Base-by-base conservation (phyloP, 306 rosid species). In the Vachellia pachyceras region DNA sequence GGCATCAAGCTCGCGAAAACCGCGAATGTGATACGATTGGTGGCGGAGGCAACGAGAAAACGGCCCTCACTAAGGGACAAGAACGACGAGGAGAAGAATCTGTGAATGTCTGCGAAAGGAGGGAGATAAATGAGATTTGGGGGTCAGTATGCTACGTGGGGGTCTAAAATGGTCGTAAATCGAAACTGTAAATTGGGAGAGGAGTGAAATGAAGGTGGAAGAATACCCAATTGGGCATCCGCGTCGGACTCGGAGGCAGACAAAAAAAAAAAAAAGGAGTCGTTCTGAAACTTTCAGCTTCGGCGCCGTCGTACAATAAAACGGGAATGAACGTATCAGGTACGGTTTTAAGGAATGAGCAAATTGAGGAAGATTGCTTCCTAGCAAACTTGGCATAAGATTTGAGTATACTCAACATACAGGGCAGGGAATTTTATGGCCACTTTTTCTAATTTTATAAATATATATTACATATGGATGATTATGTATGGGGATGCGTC, bases 141-240 rank as follows among this genome's bases (percentile, higher is more conserved):
- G 33, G 1, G 33, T 29, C 33, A 29, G 33, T 29, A 29, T 69
- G 54, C 41, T 74, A 0, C 61, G 70, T 70, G 70, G 73, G 88
- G 70, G 79, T 83, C 45, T 7, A 79, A 85, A 82, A 74, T 85
- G 84, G 84, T 61, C 68, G 69, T 61, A 78, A 49, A 47, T 35
- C 54, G 79, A 75, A 85, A 79, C 86, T 79, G 86, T 82, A 70
- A 76, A 70, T 72, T 82, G 84, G 6, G 20, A 82, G 7, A 39
- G 73, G 2, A 85, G 75, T 35, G 82, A 49, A 49, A 14, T 15
- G 55, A 49, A 49, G 4, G n/a, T 14, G 82, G 82, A 82, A 39
- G 60, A 74, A 11, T 60, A 68, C 77, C 76, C 74, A 73, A 77
- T 77, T 12, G 69, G 69, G 69, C 42, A 41, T 33, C 69, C 69